These are phyloP conservation scores for Xylaria sp. DNA, from an alignment of 2,329 filamentous ascomycete species.

Conservation along the genomic window DNA sequence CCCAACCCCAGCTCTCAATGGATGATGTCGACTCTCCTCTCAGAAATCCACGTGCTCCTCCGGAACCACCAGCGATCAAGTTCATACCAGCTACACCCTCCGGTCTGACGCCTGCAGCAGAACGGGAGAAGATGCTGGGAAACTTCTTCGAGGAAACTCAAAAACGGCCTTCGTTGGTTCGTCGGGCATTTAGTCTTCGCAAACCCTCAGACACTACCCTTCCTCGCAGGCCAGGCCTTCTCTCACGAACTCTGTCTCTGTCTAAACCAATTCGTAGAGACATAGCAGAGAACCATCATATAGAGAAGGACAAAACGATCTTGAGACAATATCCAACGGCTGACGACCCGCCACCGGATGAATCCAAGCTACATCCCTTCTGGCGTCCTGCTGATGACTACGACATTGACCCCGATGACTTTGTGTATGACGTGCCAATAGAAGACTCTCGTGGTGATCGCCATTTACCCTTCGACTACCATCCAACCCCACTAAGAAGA, in stretches of 20 bases:
- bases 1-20: slow-evolving; percentile 60
- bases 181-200: slow-evolving; percentile 63
- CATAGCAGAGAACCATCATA: slow-evolving; percentile 43
- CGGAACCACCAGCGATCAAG: slow-evolving; percentile 64
- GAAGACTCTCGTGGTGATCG: slow-evolving; percentile 54
- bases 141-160: slow-evolving; percentile 64
- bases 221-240: slow-evolving; percentile 56
- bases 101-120: slow-evolving; percentile 65
- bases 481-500: slow-evolving; percentile 50
- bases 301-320: slow-evolving; percentile 47
- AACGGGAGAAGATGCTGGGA: slow-evolving; percentile 63
- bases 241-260: slow-evolving; percentile 66
- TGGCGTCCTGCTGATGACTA: slow-evolving; percentile 66
- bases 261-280: slow-evolving; percentile 55
- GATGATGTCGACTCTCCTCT: slow-evolving; percentile 71
- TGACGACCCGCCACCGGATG: slow-evolving; percentile 62
- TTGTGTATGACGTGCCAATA: slow-evolving; percentile 49
- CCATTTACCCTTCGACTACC: slow-evolving; percentile 63
- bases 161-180: slow-evolving; percentile 64
- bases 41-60: slow-evolving; percentile 70
- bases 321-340: slow-evolving; percentile 55
- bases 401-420: slow-evolving; percentile 47
- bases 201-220: slow-evolving; percentile 60
- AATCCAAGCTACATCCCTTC: slow-evolving; percentile 67
- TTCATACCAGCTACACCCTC: slow-evolving; percentile 73